Percentiles rank a stretch among this genome's conserved stretches.
Conservation (phyloP, 2,329 filamentous ascomycete species). For the Mycogone perniciosa region DNA sequence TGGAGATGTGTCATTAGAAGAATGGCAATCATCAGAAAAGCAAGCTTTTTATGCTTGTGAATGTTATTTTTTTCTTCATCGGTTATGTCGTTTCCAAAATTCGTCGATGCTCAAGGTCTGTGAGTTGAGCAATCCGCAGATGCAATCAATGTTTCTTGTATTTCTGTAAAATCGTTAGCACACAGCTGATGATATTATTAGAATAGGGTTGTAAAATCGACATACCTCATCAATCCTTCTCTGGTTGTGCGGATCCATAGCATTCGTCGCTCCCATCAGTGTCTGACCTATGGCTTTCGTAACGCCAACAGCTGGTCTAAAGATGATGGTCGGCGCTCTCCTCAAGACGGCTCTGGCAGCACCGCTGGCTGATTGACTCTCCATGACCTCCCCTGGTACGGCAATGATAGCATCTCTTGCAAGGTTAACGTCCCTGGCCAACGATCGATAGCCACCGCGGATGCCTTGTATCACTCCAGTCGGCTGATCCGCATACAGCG, state of each 20-base stretch:
- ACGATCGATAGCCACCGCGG: conserved; percentile 70
- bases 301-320: conserved; percentile 84
- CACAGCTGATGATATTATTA: background rate
- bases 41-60: background rate
- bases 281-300: conserved; percentile 85
- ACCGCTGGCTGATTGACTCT: conserved; percentile 73
- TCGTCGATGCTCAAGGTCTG: background rate
- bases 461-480: conserved; percentile 82
- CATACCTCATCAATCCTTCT: conserved; percentile 83
- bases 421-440: conserved; percentile 80
- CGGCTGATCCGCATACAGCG: conserved; percentile 90
- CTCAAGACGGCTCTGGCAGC: conserved; percentile 72
- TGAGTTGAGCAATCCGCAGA: background rate
- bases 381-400: conserved; percentile 84
- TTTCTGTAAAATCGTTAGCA: conserved; percentile 32
- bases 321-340: conserved; percentile 85
- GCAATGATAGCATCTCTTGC: conserved; percentile 90
- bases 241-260: conserved; percentile 75
- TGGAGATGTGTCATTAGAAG: background rate
- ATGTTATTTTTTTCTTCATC: background rate
- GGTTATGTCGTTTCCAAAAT: background rate
- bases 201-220: conserved; percentile 21
- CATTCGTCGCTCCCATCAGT: conserved; percentile 85
- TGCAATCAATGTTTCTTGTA: conserved; percentile 30
- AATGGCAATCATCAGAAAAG: background rate